phyloP scores from a whole-genome alignment of 257 asterid genomes.

The Anisodus acutangulus region DNA sequence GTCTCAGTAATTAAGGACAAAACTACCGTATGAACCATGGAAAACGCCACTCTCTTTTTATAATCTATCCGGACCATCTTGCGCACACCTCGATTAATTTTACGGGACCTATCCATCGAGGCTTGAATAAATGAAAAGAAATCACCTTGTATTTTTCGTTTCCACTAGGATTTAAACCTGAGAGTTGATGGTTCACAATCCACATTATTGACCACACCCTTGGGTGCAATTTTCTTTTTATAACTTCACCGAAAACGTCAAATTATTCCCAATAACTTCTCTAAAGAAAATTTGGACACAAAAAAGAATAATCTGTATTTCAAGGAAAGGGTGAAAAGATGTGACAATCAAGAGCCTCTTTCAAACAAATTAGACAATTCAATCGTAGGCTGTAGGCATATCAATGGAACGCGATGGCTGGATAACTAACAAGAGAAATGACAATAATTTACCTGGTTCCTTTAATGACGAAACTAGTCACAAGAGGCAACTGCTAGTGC shows the following conservation, averaged over 20 bases:
- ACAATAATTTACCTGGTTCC: background rate
- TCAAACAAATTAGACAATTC: background rate
- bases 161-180: background rate
- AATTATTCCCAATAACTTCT: background rate
- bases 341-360: background rate
- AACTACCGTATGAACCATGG: conserved; percentile 8
- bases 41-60: background rate
- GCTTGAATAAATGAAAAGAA: background rate
- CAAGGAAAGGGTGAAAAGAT: background rate
- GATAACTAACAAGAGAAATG: background rate
- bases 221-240: background rate
- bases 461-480: conserved; percentile 48
- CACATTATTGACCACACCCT: background rate
- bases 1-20: background rate
- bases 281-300: background rate
- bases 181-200: background rate
- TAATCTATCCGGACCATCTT: background rate
- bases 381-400: background rate
- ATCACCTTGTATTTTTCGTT: background rate
- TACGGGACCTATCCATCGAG: background rate
- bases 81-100: too few relatives aligned
- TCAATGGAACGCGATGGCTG: background rate
- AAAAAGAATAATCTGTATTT: background rate
- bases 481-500: conserved; percentile 92
- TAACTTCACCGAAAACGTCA: background rate